A percentile compares a stretch with the other conserved stretches of the same genome.
These are phyloP conservation scores for Rhizopus stolonifer DNA, from an alignment of 371 early-diverging fungal species.

Conservation along the genomic window DNA sequence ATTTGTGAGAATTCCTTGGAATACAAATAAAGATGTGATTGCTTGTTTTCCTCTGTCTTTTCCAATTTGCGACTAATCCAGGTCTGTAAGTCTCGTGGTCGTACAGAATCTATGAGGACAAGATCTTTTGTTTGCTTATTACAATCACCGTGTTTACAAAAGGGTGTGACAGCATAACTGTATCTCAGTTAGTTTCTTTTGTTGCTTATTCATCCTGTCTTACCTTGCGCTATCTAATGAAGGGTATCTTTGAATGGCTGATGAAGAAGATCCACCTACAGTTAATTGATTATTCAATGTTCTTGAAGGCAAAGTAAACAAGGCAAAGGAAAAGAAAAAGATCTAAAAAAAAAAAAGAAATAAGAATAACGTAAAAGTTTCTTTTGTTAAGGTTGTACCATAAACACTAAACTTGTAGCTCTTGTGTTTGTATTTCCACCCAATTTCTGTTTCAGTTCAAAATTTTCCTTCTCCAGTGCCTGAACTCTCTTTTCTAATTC, in stretches of 20 bases:
- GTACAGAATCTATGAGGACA: constrained; percentile 32
- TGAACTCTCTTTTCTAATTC: constrained; percentile 15
- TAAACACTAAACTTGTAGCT: constrained; percentile 66
- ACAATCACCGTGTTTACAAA: not conserved
- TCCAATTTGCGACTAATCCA: constrained; percentile 25
- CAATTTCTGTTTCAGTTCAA: constrained; percentile 23
- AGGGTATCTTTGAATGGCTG: constrained; percentile 14
- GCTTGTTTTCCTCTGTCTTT: not conserved
- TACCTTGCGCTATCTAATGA: constrained; percentile 19
- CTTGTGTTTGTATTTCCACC: constrained; percentile 11
- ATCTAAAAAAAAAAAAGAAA: constrained; percentile 31
- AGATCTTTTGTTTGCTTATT: constrained; percentile 21
- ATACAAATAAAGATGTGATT: constrained; percentile 32
- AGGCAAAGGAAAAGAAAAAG: constrained; percentile 62
- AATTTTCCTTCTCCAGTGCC: constrained; percentile 30
- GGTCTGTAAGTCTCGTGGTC: constrained; percentile 24
- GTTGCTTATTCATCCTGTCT: not conserved
- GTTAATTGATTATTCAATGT: constrained; percentile 41
- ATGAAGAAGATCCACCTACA: constrained; percentile 45
- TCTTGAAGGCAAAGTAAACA: constrained; percentile 57
- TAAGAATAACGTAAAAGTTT: too few relatives aligned
- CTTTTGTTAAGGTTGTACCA: constrained; percentile 48
- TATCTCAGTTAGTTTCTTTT: not conserved
- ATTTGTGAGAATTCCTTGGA: constrained; percentile 36
- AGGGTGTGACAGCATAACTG: not conserved